These are phyloP conservation scores for Ogataea pilisensis DNA, from an alignment of 805 yeast genomes.

Conservation along the genomic window DNA sequence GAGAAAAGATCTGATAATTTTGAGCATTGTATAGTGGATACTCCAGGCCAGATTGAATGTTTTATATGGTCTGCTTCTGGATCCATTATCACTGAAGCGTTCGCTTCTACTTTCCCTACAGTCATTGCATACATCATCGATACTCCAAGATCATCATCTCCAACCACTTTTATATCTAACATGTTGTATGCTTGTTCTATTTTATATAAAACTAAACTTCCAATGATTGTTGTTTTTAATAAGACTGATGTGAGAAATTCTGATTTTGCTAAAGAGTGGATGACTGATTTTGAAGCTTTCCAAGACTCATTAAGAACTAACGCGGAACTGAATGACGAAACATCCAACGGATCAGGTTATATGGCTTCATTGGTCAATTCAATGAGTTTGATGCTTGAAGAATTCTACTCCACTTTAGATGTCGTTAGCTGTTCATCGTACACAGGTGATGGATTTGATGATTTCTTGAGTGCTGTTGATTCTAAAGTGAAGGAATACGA, in stretches of 20 bases:
- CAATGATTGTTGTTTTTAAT: constrained; percentile 95
- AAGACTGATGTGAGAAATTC: constrained; percentile 87
- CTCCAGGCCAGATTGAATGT: constrained; percentile 99
- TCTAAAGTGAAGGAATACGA: constrained; percentile 84
- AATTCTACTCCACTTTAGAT: constrained; percentile 88
- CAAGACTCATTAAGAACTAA: constrained; percentile 70
- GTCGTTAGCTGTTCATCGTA: constrained; percentile 89
- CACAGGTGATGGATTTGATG: constrained; percentile 94
- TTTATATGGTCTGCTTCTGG: constrained; percentile 99
- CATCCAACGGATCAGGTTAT: constrained; percentile 69
- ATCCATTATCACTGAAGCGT: constrained; percentile 90
- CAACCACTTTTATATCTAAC: constrained; percentile 95
- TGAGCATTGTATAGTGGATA: constrained; percentile 80
- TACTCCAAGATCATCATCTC: constrained; percentile 91
- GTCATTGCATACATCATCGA: constrained; percentile 94
- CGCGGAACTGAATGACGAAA: constrained; percentile 61
- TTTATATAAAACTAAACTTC: constrained; percentile 89
- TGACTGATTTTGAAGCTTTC: constrained; percentile 92
- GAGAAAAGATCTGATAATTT: constrained; percentile 65
- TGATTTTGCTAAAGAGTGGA: constrained; percentile 91
- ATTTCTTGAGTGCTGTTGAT: constrained; percentile 79
- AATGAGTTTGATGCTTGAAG: constrained; percentile 94
- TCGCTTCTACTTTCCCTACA: constrained; percentile 94
- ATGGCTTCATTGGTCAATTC: constrained; percentile 93
- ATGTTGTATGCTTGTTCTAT: constrained; percentile 98